A percentile compares a stretch with the other conserved stretches of the same genome.
These are phyloP conservation scores for Lactifluus hygrophoroides DNA, from an alignment of 768 basidiomycete species.

Conservation along the genomic window DNA sequence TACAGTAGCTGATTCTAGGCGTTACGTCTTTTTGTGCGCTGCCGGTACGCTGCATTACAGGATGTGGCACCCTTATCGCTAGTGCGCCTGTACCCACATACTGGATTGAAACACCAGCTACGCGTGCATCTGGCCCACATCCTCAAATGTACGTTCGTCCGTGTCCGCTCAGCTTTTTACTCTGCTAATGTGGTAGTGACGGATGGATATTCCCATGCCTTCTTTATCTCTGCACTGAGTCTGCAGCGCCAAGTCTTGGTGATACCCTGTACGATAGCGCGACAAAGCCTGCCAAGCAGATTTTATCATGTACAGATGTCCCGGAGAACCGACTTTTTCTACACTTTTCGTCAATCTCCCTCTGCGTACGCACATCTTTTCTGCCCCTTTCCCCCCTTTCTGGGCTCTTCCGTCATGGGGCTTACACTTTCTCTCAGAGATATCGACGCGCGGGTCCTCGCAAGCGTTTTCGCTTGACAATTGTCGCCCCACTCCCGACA, in stretches of 20 bases:
- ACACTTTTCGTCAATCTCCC: slow-evolving; percentile 18
- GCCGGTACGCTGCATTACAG: too few relatives aligned
- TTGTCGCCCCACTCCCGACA: slow-evolving; percentile 15
- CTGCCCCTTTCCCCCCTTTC: neutral
- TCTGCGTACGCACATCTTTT: slow-evolving; percentile 7
- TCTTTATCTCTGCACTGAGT: too few relatives aligned
- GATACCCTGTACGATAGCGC: slow-evolving; percentile 10
- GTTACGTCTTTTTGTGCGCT: too few relatives aligned
- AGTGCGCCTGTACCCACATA: slow-evolving; percentile 14
- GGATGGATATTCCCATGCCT: too few relatives aligned
- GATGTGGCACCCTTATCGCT: slow-evolving; percentile 14
- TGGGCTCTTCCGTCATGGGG: neutral
- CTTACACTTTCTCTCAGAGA: slow-evolving; percentile 5
- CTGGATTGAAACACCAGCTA: slow-evolving; percentile 20
- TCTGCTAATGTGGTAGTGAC: too few relatives aligned
- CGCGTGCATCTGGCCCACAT: slow-evolving; percentile 17
- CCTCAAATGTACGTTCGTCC: neutral
- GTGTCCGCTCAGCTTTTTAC: neutral
- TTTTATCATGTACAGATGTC: neutral
- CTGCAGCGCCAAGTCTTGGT: slow-evolving; percentile 18
- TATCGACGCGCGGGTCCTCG: slow-evolving; percentile 12
- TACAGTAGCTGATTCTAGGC: neutral
- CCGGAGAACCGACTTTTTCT: slow-evolving; percentile 16
- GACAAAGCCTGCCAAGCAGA: neutral
- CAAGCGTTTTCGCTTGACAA: slow-evolving; percentile 17